A percentile compares a stretch with the other conserved stretches of the same genome.
These are phyloP conservation scores for Trebouxia gelatinosa DNA, from an alignment of 163 green algal genomes.

Conservation along the genomic window DNA sequence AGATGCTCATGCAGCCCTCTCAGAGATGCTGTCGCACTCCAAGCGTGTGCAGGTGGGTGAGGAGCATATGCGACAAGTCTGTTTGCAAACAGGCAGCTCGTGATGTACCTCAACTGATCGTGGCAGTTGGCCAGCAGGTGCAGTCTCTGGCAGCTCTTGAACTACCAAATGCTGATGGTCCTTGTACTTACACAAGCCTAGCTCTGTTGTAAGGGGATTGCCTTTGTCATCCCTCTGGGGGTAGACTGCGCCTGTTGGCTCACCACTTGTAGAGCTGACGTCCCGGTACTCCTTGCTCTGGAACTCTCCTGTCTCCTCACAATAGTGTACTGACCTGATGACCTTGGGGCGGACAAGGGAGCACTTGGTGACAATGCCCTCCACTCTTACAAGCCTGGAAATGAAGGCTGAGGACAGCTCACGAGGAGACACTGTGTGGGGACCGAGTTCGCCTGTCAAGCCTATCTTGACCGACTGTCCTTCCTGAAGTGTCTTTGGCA, in stretches of 20 bases:
- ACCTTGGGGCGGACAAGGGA: slow-evolving; percentile 92
- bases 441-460: slow-evolving; percentile 84
- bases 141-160: slow-evolving; percentile 97
- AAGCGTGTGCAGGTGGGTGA: too few species aligned
- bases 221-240: slow-evolving; percentile 79
- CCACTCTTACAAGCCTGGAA: slow-evolving; percentile 82
- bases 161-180: slow-evolving; percentile 84
- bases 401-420: slow-evolving; percentile 79
- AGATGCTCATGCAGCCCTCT: too few species aligned
- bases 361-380: slow-evolving; percentile 96
- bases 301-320: slow-evolving; percentile 72
- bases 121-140: slow-evolving; percentile 92
- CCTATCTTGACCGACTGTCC: slow-evolving; percentile 67
- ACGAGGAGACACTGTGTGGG: slow-evolving; percentile 77
- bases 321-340: slow-evolving; percentile 90
- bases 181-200: slow-evolving; percentile 87
- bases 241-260: slow-evolving; percentile 62
- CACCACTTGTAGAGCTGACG: slow-evolving; percentile 46
- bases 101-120: slow-evolving; percentile 61
- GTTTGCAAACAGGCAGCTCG: too few species aligned
- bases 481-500: slow-evolving; percentile 40
- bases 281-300: slow-evolving; percentile 80
- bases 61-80: too few species aligned
- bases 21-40: too few species aligned
- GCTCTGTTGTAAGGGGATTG: slow-evolving; percentile 81